Conservation (phyloP, 371 early-diverging fungal species). For the Mortierella sp. region DNA sequence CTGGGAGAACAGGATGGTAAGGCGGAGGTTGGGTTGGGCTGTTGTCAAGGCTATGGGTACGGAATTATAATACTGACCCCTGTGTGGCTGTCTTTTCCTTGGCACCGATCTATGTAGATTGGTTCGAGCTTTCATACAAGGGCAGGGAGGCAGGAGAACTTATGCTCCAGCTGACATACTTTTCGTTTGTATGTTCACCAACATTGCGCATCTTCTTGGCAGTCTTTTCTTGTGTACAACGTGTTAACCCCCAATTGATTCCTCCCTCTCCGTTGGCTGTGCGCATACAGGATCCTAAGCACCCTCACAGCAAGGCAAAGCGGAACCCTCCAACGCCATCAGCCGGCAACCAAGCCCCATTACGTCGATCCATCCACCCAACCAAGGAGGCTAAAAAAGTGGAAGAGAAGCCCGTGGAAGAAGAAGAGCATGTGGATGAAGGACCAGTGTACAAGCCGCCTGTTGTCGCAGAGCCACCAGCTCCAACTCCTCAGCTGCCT, state of each 20-base stretch:
- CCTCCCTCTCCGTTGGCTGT: too few relatives aligned
- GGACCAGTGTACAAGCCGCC: conserved; percentile 47
- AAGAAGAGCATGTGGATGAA: conserved; percentile 29
- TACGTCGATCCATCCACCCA: conserved; percentile 37
- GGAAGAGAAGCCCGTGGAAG: conserved; percentile 26
- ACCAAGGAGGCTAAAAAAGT: conserved; percentile 16
- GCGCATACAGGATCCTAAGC: conserved; percentile 29
- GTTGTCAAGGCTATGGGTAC: too few relatives aligned
- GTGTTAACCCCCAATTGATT: too few relatives aligned
- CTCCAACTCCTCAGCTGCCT: conserved; percentile 31
- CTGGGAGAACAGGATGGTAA: conserved; percentile 77
- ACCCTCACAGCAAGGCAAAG: conserved; percentile 22
- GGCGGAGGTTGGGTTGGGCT: too few relatives aligned
- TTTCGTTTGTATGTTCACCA: conserved; percentile 60
- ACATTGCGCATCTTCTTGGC: neutral
- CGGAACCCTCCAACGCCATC: conserved; percentile 1
- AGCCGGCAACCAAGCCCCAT: conserved; percentile 5
- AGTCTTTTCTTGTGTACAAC: neutral
- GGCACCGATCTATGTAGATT: too few relatives aligned
- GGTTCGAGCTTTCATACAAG: conserved; percentile 64
- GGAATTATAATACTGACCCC: too few relatives aligned
- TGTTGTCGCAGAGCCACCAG: conserved; percentile 34
- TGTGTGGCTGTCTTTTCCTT: too few relatives aligned
- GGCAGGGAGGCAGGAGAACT: conserved; percentile 65
- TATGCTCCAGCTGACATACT: conserved; percentile 68